Evolutionary conservation across 345 rosid species (phyloP).

Genomic region (Corymbia maculata): DNA sequence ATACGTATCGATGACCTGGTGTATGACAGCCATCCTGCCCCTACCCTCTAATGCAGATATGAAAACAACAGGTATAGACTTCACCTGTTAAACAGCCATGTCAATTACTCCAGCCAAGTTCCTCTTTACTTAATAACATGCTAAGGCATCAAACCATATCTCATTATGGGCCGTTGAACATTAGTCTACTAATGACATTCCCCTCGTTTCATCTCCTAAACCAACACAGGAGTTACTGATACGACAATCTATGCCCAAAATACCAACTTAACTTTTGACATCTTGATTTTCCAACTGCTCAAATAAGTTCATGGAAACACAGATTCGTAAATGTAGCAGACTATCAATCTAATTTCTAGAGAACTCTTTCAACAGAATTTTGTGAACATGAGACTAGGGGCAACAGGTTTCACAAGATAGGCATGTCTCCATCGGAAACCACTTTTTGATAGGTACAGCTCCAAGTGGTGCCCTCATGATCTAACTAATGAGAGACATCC

Average conservation of each 20-base stretch:
- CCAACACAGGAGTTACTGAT: neutral
- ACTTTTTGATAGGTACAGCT: neutral
- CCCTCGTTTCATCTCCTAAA: neutral
- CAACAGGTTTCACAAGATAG: neutral
- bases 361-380: neutral
- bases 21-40: constrained; percentile 70
- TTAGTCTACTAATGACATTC: neutral
- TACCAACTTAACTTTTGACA: neutral
- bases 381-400: neutral
- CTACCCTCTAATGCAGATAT: constrained; percentile 85
- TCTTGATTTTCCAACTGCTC: neutral
- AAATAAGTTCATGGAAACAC: neutral
- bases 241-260: neutral
- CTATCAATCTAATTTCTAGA: neutral
- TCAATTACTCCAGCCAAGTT: neutral
- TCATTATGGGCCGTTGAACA: neutral
- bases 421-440: neutral
- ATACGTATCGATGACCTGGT: constrained; percentile 58
- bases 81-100: constrained; percentile 35
- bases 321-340: neutral
- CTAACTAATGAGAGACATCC: neutral
- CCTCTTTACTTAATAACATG: neutral
- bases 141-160: neutral
- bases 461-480: neutral
- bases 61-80: constrained; percentile 79